These are phyloP conservation scores for Penicillium sp. DNA, from an alignment of 2,329 filamentous ascomycete species.

Conservation along the genomic window DNA sequence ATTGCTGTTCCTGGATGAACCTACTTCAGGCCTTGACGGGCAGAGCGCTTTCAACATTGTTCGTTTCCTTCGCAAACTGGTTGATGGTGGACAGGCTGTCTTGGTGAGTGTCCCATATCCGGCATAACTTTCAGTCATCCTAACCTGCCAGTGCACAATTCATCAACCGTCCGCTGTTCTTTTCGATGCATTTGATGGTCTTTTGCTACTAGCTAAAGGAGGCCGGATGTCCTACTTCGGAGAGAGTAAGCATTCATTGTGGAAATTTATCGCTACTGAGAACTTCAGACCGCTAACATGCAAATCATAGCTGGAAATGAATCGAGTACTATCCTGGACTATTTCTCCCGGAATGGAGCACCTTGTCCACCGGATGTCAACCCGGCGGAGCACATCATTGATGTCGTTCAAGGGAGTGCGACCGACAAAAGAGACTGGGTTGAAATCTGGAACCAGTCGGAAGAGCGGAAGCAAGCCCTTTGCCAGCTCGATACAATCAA, in stretches of 20 bases:
- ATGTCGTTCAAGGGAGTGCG: constrained; percentile 35
- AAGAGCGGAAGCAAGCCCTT: constrained; percentile 29
- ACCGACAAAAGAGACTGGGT: constrained; percentile 33
- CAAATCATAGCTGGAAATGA: constrained; percentile 31
- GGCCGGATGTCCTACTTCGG: constrained; percentile 70
- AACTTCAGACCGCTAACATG: neutral
- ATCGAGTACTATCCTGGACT: constrained; percentile 46
- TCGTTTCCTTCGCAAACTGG: constrained; percentile 67
- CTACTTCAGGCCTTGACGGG: constrained; percentile 65
- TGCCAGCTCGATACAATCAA: constrained; percentile 31
- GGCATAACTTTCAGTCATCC: neutral
- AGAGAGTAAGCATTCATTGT: constrained; percentile 42
- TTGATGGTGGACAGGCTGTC: constrained; percentile 67
- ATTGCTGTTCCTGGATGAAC: constrained; percentile 64
- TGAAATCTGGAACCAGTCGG: constrained; percentile 34
- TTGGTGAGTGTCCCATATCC: constrained; percentile 45
- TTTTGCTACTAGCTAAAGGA: constrained; percentile 65
- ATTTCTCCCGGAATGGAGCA: constrained; percentile 57
- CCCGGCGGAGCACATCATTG: constrained; percentile 53
- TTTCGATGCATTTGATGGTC: constrained; percentile 67
- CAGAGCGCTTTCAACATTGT: constrained; percentile 61
- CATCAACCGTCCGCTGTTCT: constrained; percentile 70
- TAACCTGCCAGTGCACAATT: constrained; percentile 54
- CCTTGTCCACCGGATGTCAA: constrained; percentile 56
- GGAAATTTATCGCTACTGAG: neutral